These are phyloP conservation scores for Xylariaceae sp. DNA, from an alignment of 2,329 filamentous ascomycete species.

Conservation along the genomic window DNA sequence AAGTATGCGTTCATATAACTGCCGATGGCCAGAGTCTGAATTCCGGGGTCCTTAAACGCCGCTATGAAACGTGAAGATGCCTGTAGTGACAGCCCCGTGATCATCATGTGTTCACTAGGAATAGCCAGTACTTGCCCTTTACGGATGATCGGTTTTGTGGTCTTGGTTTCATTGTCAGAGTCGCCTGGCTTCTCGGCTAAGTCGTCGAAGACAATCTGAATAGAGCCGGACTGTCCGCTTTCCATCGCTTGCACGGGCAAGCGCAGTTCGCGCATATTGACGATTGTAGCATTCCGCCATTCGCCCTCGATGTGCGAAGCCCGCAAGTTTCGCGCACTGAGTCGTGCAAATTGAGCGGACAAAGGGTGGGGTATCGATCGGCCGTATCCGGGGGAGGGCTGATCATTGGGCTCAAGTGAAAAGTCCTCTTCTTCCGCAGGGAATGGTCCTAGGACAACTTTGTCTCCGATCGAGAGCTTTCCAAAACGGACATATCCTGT, in stretches of 20 bases:
- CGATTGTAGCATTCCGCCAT: slow-evolving; percentile 77
- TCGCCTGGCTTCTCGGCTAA: slow-evolving; percentile 32
- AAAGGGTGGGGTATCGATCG: slow-evolving; percentile 51
- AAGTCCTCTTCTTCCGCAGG: slow-evolving; percentile 50
- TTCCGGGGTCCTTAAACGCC: slow-evolving; percentile 61
- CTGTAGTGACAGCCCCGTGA: slow-evolving; percentile 55
- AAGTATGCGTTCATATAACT: slow-evolving; percentile 78
- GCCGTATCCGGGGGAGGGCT: slow-evolving; percentile 45
- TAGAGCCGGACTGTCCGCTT: slow-evolving; percentile 81
- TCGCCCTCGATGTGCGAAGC: slow-evolving; percentile 55
- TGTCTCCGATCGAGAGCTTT: slow-evolving; percentile 70
- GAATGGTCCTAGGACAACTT: slow-evolving; percentile 76
- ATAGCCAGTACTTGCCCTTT: slow-evolving; percentile 83
- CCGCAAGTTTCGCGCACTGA: slow-evolving; percentile 50
- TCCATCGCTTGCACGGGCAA: slow-evolving; percentile 74
- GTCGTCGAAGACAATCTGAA: slow-evolving; percentile 68
- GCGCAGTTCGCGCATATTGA: slow-evolving; percentile 83
- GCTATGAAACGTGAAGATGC: slow-evolving; percentile 68
- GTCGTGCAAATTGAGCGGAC: slow-evolving; percentile 49
- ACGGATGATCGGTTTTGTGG: slow-evolving; percentile 40
- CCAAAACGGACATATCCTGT: slow-evolving; percentile 83
- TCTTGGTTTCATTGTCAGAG: slow-evolving; percentile 19
- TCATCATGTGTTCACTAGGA: slow-evolving; percentile 54
- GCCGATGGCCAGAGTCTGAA: slow-evolving; percentile 60
- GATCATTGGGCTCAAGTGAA: slow-evolving; percentile 40